Percentiles rank a stretch among this genome's conserved stretches.
Evolutionary conservation across 2,329 filamentous ascomycete species (phyloP).

Genomic region (Pseudogymnoascus sp.): DNA sequence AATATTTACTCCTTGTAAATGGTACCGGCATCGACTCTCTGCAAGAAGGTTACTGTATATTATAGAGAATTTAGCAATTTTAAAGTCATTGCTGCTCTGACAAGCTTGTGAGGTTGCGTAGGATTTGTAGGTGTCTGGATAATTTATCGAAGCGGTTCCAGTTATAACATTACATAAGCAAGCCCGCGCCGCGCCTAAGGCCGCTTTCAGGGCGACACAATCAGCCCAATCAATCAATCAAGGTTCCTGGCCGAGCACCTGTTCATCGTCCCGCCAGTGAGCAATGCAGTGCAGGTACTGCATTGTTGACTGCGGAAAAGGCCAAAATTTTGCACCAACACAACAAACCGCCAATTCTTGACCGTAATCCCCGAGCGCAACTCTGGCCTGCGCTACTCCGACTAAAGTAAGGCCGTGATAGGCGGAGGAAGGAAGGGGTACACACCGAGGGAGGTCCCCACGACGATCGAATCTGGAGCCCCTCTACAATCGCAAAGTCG

Average conservation of each 20-base stretch:
- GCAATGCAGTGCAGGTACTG: conserved; percentile 5
- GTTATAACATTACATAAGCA: neutral
- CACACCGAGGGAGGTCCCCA: neutral
- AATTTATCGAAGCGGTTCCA: neutral
- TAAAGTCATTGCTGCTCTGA: neutral
- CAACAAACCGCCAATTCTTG: neutral
- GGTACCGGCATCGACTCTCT: neutral
- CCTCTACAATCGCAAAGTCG: neutral
- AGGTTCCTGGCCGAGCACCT: neutral
- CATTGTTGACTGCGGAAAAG: conserved; percentile 7
- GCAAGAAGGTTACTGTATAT: neutral
- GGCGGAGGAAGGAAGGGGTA: conserved; percentile 3
- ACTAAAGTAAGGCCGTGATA: neutral
- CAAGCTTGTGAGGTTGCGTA: neutral
- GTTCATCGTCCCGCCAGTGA: neutral
- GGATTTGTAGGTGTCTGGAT: neutral
- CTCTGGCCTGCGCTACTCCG: neutral
- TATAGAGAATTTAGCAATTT: neutral
- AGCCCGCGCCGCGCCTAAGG: neutral
- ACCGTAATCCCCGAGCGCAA: neutral
- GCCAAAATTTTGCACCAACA: neutral
- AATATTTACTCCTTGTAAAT: conserved; percentile 6
- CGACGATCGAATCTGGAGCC: neutral
- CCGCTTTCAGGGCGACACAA: neutral
- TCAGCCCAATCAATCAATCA: neutral